Evolutionary conservation across 2,329 filamentous ascomycete genomes (phyloP).

Genomic region (Tolypocladium inflatum): DNA sequence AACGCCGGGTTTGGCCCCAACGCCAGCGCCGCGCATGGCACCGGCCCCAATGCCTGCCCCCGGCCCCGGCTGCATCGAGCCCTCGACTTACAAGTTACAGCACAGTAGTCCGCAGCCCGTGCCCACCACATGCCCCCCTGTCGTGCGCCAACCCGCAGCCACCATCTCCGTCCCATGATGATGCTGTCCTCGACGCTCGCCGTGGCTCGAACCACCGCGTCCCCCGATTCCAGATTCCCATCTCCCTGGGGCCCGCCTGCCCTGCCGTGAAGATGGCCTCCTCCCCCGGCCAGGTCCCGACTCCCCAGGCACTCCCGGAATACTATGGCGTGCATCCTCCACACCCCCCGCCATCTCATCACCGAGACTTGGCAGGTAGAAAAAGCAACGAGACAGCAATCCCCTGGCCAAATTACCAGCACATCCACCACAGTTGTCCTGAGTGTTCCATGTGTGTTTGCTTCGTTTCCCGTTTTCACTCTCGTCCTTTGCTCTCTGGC

Average conservation of each 20-base stretch:
- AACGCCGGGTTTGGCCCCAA: neutral
- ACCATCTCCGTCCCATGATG: neutral
- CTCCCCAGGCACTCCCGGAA: neutral
- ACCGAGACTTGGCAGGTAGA: neutral
- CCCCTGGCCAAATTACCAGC: neutral
- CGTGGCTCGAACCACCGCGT: neutral
- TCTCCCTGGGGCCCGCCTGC: neutral
- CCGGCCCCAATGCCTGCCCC: neutral
- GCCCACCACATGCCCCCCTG: neutral
- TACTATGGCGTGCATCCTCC: neutral
- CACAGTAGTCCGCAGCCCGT: neutral
- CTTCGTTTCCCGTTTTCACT: neutral
- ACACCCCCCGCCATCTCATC: neutral
- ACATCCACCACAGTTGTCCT: neutral
- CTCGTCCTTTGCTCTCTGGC: neutral
- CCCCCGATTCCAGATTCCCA: neutral
- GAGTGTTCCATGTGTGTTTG: neutral
- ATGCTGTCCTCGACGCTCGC: neutral
- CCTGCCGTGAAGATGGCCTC: neutral
- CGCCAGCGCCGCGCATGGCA: neutral
- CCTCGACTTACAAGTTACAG: neutral
- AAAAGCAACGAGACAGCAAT: slow-evolving; percentile 3
- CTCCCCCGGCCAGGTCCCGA: neutral
- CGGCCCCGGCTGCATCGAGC: neutral
- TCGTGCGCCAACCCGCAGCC: slow-evolving; percentile 2